Evolutionary conservation across 164 flowering plant species (phyloP).

Genomic region (Tinospora cordifolia): DNA sequence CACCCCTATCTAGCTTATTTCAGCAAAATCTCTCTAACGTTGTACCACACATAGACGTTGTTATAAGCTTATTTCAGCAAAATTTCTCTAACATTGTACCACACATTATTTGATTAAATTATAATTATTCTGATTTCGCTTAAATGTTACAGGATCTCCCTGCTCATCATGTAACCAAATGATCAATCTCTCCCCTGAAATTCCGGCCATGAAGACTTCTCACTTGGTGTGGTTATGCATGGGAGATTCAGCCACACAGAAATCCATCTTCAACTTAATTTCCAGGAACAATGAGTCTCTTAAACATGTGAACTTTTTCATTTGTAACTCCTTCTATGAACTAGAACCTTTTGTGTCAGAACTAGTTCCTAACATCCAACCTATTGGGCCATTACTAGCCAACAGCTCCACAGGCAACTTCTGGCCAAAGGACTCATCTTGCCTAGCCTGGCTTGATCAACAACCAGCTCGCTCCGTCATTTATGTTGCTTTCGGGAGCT

Average conservation of each 20-base stretch:
- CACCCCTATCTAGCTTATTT: too few species aligned
- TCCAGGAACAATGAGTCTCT: background rate
- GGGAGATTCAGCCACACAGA: slow-evolving; percentile 13
- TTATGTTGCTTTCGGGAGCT: too few species aligned
- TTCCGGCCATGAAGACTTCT: slow-evolving; percentile 19
- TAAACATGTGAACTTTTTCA: slow-evolving; percentile 10
- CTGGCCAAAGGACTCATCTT: slow-evolving; percentile 32
- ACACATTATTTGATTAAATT: too few species aligned
- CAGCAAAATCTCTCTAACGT: too few species aligned
- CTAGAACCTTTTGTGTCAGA: slow-evolving; percentile 28
- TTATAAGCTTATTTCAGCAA: too few species aligned
- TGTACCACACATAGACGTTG: too few species aligned
- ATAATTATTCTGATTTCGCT: too few species aligned
- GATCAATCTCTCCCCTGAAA: slow-evolving; percentile 16
- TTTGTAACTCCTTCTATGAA: slow-evolving; percentile 32
- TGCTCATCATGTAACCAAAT: too few species aligned
- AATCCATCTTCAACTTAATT: slow-evolving; percentile 9
- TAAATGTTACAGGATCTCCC: background rate
- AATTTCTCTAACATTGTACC: too few species aligned
- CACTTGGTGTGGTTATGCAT: slow-evolving; percentile 20
- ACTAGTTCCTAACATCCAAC: slow-evolving; percentile 16
- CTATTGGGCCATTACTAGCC: slow-evolving; percentile 28
- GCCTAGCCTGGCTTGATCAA: slow-evolving; percentile 31
- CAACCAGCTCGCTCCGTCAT: too few species aligned
- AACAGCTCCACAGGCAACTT: slow-evolving; percentile 16